phyloP scores from a whole-genome alignment of 2,329 filamentous ascomycete genomes.

The Sporothrix mexicana region DNA sequence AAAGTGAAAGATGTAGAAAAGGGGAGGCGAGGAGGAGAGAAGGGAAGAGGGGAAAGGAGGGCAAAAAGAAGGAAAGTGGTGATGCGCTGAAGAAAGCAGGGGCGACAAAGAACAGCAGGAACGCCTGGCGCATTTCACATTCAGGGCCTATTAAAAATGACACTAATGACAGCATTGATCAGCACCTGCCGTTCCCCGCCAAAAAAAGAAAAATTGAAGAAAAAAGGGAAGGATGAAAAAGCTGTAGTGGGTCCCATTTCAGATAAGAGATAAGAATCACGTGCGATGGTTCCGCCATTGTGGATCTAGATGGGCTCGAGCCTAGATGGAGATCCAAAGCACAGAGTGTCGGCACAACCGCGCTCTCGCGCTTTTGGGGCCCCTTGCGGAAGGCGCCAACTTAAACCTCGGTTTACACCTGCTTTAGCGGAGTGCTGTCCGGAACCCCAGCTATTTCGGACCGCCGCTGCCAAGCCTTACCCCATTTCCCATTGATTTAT shows the following conservation, averaged over 20 bases:
- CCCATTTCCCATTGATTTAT: not conserved
- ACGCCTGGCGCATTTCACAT: not conserved
- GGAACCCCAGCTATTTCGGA: constrained; percentile 7
- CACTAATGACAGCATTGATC: constrained; percentile 15
- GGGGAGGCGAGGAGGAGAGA: not conserved
- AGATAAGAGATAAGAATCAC: constrained; percentile 28
- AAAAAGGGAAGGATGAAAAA: constrained; percentile 11
- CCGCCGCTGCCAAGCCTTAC: constrained; percentile 5
- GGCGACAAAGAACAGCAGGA: constrained; percentile 2
- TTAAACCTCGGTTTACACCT: constrained; percentile 19
- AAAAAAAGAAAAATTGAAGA: not conserved
- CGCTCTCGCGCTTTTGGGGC: not conserved
- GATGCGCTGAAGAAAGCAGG: not conserved
- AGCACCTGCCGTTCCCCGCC: constrained; percentile 11
- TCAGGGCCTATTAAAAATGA: not conserved
- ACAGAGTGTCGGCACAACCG: not conserved
- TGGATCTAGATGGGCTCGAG: not conserved
- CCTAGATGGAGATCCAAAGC: not conserved
- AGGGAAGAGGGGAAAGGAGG: not conserved
- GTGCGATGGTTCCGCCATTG: constrained; percentile 8
- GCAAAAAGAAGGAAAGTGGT: not conserved
- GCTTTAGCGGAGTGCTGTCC: not conserved
- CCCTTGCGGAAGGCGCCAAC: not conserved
- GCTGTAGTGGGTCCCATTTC: not conserved
- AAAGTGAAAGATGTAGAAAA: too few relatives aligned